Conservation (phyloP, 345 rosid genomes). For the Lumnitzera littorea region DNA sequence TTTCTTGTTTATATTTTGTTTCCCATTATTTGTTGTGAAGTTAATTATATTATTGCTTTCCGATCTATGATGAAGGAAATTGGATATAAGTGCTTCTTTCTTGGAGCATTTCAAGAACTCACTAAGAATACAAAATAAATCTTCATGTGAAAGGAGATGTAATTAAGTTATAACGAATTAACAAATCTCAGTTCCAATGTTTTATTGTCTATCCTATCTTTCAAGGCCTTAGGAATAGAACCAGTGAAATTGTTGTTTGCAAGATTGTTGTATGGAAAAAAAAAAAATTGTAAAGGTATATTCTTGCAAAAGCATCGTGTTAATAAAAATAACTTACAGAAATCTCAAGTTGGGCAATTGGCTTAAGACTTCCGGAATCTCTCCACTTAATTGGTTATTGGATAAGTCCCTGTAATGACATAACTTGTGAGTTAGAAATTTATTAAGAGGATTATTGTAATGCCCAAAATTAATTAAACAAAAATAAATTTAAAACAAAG, state of each 20-base stretch:
- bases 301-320: not conserved
- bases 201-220: not conserved
- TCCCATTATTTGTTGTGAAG: slow-evolving; percentile 8
- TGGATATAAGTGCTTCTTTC: not conserved
- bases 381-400: no score
- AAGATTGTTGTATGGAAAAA: not conserved
- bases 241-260: slow-evolving; percentile 3
- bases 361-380: not conserved
- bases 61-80: slow-evolving; percentile 14
- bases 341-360: not conserved
- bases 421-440: no score
- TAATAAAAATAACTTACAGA: not conserved
- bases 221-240: slow-evolving; percentile 6
- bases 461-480: no score
- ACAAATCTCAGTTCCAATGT: not conserved
- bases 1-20: slow-evolving; percentile 21
- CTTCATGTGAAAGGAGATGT: no score
- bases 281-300: no score
- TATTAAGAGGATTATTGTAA: no score
- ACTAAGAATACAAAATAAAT: no score
- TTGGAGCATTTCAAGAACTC: not conserved
- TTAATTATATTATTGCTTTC: slow-evolving; percentile 16
- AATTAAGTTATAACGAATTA: not conserved
- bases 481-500: no score
- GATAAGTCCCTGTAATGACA: no score